Conservation (phyloP, 2,329 filamentous ascomycete species). For the Neofusicoccum laricinum region DNA sequence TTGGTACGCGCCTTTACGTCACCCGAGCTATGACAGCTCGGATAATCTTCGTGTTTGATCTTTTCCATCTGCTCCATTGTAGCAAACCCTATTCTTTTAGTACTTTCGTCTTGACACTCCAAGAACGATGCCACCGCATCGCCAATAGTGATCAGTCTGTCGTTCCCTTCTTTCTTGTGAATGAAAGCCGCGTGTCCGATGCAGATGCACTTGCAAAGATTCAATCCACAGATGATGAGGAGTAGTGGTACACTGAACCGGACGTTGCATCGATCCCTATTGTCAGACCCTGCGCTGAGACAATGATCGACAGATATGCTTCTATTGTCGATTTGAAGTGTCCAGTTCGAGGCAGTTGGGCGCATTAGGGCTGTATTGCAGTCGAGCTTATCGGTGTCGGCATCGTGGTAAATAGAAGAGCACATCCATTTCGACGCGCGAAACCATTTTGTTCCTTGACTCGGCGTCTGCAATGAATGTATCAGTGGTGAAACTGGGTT, state of each 20-base stretch:
- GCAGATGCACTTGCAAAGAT: not conserved
- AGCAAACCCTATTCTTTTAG: not conserved
- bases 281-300: not conserved
- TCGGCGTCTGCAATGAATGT: not conserved
- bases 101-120: conserved; percentile 18
- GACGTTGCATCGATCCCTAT: not conserved
- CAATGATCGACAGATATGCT: not conserved
- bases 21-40: too few relatives aligned
- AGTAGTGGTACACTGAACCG: not conserved
- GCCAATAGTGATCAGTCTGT: conserved; percentile 22
- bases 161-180: not conserved
- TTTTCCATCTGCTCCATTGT: not conserved
- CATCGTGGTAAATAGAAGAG: not conserved
- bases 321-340: too few relatives aligned
- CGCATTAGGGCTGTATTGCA: not conserved
- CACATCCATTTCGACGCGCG: not conserved
- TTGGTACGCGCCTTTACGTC: too few relatives aligned
- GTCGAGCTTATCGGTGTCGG: not conserved
- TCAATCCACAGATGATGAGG: not conserved
- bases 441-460: not conserved
- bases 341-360: too few relatives aligned
- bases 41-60: too few relatives aligned
- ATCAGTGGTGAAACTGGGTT: not conserved
- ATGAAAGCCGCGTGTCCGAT: not conserved
- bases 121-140: conserved; percentile 28